Evolutionary conservation across 176 grass and related monocot genomes (phyloP).

Genomic region (Cenchrus purpureus): DNA sequence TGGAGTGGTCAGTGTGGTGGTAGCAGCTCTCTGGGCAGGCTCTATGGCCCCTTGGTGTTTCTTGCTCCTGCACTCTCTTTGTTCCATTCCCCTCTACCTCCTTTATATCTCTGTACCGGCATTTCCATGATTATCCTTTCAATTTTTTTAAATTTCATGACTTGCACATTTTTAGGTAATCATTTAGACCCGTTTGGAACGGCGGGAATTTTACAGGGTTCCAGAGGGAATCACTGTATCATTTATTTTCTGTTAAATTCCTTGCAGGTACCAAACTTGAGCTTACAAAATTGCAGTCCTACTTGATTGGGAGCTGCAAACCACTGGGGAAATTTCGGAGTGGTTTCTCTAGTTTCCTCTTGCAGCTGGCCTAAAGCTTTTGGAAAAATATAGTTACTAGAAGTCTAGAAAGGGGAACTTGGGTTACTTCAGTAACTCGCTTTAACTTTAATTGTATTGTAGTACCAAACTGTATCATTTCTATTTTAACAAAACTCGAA

Average conservation of each 20-base stretch:
- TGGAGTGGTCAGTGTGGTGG: constrained; percentile 15
- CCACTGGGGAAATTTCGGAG: not conserved
- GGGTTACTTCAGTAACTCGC: not conserved
- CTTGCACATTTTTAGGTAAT: not conserved
- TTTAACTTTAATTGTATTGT: not conserved
- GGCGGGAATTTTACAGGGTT: not conserved
- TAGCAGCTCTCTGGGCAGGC: constrained; percentile 12
- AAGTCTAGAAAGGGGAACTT: not conserved
- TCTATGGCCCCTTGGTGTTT: constrained; percentile 35
- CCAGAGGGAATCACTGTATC: not conserved
- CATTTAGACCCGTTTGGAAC: not conserved
- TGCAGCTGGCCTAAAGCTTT: not conserved
- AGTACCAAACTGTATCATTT: too few relatives aligned
- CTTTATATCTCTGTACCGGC: constrained; percentile 13
- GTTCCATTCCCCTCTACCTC: constrained; percentile 24
- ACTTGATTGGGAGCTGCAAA: not conserved
- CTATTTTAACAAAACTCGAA: too few relatives aligned
- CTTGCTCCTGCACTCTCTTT: constrained; percentile 33
- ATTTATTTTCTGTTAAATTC: not conserved
- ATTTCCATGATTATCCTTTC: constrained; percentile 11
- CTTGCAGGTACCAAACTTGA: not conserved
- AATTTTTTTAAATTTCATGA: not conserved
- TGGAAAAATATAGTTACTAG: not conserved
- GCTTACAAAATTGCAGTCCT: not conserved
- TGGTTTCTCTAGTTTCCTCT: not conserved